Base-by-base conservation (phyloP, 2,329 filamentous ascomycete species). In the Endoconidiophora polonica region DNA sequence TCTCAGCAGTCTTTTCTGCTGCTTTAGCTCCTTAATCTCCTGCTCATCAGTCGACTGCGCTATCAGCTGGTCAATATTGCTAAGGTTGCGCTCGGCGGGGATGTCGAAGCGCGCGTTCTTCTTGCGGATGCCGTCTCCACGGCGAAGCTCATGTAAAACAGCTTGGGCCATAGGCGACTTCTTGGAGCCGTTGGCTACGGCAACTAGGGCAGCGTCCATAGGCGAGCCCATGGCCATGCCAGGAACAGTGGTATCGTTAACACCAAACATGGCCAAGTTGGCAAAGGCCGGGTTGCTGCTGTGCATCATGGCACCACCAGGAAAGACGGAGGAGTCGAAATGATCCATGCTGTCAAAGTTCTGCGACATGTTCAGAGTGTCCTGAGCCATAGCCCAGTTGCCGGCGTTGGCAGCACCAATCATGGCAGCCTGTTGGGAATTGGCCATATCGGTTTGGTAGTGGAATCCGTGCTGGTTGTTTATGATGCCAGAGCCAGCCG, bases 21-120 rank as follows among this genome's bases (percentile, higher is more conserved):
- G 87, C 76, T 98, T 98, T 60, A 98, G 74, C 68, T 96, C 88
- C 73, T 94, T 96, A 70, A 94, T 84, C 69, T 94, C 83, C 57
- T 91, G 80, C 60, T 96, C 90, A 64, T 93, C 83, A 50, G 78
- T 86, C 36, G 86, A 90, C 66, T 86, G 80, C 48, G 81, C 74
- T 65, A 98, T 96, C 61, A 96, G 74, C 54, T 86, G 76, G 65
- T 98, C 91, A 66, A 98, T 96, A 68, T 93, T 96, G 71, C 77
- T 81, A 58, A 98, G 76, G 60, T 88, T 96, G 55, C 88, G 79
- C 68, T 95, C 91, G 42, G 85, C 80, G 7, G 91, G 91, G 57
- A 98, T 98, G 61, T 96, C 90, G 66, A 96, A 95, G 57, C 90
- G 83, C 56, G 88, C 87, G 61, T 96, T 98, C 82, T 96, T 96